Conservation (phyloP, 129 eudicot genomes). For the Pittosporum tobira region DNA sequence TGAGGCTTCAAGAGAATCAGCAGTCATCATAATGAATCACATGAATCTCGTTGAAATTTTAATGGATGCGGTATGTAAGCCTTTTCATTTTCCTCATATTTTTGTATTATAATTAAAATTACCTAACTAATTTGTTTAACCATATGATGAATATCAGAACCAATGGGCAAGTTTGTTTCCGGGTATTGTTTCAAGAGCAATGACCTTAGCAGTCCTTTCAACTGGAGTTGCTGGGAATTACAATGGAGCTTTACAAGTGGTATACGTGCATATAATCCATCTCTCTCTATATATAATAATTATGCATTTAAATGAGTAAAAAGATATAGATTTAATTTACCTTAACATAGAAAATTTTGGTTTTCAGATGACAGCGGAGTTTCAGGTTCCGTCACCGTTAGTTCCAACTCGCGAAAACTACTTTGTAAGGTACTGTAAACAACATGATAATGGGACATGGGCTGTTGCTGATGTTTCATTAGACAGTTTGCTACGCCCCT, state of each 20-base stretch:
- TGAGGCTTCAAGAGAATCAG: constrained; percentile 83
- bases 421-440: constrained; percentile 86
- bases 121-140: too few species aligned
- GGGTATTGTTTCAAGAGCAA: constrained; percentile 84
- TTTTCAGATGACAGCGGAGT: constrained; percentile 93
- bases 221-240: constrained; percentile 93
- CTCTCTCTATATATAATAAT: not conserved
- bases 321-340: too few species aligned
- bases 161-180: constrained; percentile 87
- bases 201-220: constrained; percentile 81
- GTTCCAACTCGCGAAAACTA: constrained; percentile 94
- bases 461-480: constrained; percentile 91
- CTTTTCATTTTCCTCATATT: too few species aligned
- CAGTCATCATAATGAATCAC: constrained; percentile 94
- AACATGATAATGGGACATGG: constrained; percentile 74
- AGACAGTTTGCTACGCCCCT: constrained; percentile 59
- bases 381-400: constrained; percentile 84
- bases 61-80: constrained; percentile 81
- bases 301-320: too few species aligned
- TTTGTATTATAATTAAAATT: too few species aligned
- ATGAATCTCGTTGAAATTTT: constrained; percentile 80
- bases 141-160: constrained; percentile 38
- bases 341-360: too few species aligned
- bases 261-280: constrained; percentile 16
- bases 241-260: constrained; percentile 99